A percentile compares a stretch with the other conserved stretches of the same genome.
Conservation (phyloP, 2,329 filamentous ascomycete species). For the Mycocentrospora acerina region DNA sequence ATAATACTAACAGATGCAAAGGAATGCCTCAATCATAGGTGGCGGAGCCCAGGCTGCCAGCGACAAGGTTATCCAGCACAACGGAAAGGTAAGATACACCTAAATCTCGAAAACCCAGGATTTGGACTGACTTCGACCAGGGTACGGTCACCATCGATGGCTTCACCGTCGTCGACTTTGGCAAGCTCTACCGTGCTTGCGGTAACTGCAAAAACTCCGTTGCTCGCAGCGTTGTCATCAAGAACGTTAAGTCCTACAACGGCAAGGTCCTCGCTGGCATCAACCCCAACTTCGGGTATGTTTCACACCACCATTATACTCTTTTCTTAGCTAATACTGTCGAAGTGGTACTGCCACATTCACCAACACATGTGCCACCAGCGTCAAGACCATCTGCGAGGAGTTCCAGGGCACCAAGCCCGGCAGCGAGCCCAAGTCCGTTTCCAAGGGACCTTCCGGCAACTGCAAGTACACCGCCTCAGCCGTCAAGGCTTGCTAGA, state of each 20-base stretch:
- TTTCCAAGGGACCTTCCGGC: conserved; percentile 30
- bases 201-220: conserved; percentile 53
- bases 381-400: conserved; percentile 37
- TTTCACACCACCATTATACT: conserved; percentile 9
- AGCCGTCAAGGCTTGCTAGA: conserved; percentile 35
- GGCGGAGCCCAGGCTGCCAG: conserved; percentile 43
- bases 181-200: conserved; percentile 51
- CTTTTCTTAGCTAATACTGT: too few species aligned
- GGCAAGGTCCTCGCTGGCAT: conserved; percentile 51
- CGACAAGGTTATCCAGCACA: conserved; percentile 49
- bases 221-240: conserved; percentile 48
- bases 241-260: conserved; percentile 46
- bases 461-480: conserved; percentile 36
- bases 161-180: conserved; percentile 40
- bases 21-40: conserved; percentile 42
- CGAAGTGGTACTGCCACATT: conserved; percentile 50
- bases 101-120: too few species aligned
- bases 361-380: conserved; percentile 31
- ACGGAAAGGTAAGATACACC: conserved; percentile 32
- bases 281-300: conserved; percentile 56
- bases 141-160: conserved; percentile 43
- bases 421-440: conserved; percentile 31
- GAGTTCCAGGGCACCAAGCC: conserved; percentile 37
- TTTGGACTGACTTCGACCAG: conserved; percentile 24
- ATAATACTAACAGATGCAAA: too few species aligned